Conservation (phyloP, 208 protist species). For the Angomonas deanei region DNA sequence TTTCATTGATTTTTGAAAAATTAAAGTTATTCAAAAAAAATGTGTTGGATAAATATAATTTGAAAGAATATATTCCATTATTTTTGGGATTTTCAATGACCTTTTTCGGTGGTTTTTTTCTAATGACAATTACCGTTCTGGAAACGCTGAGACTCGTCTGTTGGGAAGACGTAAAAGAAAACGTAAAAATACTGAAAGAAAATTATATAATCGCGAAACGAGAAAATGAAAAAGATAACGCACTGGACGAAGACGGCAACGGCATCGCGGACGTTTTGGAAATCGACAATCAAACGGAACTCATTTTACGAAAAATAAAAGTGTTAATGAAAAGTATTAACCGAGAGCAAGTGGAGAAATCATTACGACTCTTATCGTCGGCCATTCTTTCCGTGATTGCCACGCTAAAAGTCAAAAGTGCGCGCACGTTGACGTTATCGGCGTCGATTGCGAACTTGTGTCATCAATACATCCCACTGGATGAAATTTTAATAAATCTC, state of each 20-base stretch:
- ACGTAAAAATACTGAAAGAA: constrained; percentile 29
- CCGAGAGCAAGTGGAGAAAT: constrained; percentile 34
- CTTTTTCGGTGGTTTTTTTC: constrained; percentile 82
- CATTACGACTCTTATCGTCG: constrained; percentile 24
- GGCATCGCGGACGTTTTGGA: constrained; percentile 45
- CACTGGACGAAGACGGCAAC: constrained; percentile 34
- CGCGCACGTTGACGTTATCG: constrained; percentile 53
- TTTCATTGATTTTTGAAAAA: constrained; percentile 19
- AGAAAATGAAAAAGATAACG: constrained; percentile 52
- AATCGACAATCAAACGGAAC: constrained; percentile 21
- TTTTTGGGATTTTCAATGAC: constrained; percentile 60
- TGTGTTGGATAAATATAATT: constrained; percentile 7
- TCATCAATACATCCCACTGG: constrained; percentile 34
- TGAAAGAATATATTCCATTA: constrained; percentile 40
- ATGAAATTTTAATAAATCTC: constrained; percentile 29
- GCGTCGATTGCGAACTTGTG: constrained; percentile 44
- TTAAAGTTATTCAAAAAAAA: neutral
- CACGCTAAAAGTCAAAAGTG: constrained; percentile 46
- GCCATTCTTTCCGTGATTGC: constrained; percentile 58
- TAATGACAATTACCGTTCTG: constrained; percentile 57
- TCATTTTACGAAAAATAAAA: constrained; percentile 46
- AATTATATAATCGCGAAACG: constrained; percentile 61
- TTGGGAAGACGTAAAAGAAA: constrained; percentile 50
- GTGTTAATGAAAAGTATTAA: constrained; percentile 65
- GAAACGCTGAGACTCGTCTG: constrained; percentile 70